phyloP scores from a whole-genome alignment of 2,329 filamentous ascomycete species.

The Cytospora chrysosperma region DNA sequence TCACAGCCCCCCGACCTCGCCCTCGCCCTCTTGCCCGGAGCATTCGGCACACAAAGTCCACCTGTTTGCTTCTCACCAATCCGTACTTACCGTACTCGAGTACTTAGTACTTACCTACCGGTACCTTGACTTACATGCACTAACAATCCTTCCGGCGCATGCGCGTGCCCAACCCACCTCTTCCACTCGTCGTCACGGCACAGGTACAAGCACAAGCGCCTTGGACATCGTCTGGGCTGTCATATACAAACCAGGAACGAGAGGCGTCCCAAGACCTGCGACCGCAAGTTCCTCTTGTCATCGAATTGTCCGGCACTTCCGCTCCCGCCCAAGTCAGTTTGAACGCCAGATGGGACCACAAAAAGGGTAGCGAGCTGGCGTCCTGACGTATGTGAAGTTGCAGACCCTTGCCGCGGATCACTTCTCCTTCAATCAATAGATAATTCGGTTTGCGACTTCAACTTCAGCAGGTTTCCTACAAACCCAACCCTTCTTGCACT shows the following conservation, averaged over 20 bases:
- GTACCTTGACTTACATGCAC: not conserved
- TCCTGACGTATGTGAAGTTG: conserved; percentile 22
- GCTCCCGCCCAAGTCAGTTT: not conserved
- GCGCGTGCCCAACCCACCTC: conserved; percentile 4
- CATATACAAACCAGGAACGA: not conserved
- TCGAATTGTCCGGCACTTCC: conserved; percentile 12
- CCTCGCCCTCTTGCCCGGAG: not conserved
- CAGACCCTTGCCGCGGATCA: conserved; percentile 22
- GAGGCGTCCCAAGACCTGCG: not conserved
- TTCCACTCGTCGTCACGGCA: conserved; percentile 9
- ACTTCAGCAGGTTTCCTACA: conserved; percentile 15
- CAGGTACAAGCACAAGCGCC: conserved; percentile 6
- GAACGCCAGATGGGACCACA: conserved; percentile 23
- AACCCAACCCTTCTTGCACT: conserved; percentile 1
- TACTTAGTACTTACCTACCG: conserved; percentile 1
- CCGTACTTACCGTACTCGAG: no score
- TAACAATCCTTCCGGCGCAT: conserved; percentile 6
- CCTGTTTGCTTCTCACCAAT: no score
- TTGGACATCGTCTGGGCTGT: not conserved
- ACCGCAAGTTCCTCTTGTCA: not conserved
- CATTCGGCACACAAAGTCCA: conserved; percentile 8
- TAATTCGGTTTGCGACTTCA: conserved; percentile 15
- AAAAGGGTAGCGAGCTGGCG: conserved; percentile 22
- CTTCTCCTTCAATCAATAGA: conserved; percentile 15
- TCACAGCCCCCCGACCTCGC: conserved; percentile 4